Evolutionary conservation across 352 stramenopile genomes (phyloP).

Genomic region (Pythium phragmitis): DNA sequence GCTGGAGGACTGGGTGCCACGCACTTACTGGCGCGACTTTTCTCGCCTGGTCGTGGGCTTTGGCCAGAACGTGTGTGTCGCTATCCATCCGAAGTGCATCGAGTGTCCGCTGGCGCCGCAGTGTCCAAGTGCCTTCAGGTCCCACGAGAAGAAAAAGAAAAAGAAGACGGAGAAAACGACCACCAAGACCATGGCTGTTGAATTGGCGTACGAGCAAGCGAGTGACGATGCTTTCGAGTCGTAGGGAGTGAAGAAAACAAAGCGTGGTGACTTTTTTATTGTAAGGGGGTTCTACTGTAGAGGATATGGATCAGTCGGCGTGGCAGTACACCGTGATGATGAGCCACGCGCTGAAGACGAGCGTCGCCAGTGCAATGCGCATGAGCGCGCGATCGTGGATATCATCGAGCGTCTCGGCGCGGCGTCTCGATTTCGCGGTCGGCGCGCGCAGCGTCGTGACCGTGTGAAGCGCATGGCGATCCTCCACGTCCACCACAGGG

Average conservation of each 20-base stretch:
- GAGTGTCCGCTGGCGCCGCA: constrained; percentile 46
- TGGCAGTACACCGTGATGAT: constrained; percentile 36
- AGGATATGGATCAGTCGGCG: constrained; percentile 7
- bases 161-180: background rate
- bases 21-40: constrained; percentile 51
- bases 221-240: background rate
- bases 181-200: too few relatives aligned
- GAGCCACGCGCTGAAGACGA: constrained; percentile 33
- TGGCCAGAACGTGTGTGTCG: constrained; percentile 60
- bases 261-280: background rate
- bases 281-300: constrained; percentile 1
- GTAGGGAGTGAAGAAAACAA: background rate
- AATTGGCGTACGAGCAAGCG: background rate
- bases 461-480: constrained; percentile 19
- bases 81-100: constrained; percentile 51
- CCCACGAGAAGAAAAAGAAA: background rate
- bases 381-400: constrained; percentile 37
- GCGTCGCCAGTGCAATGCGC: constrained; percentile 35
- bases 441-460: constrained; percentile 24
- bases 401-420: constrained; percentile 37
- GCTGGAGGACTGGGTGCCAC: constrained; percentile 67
- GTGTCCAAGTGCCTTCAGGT: constrained; percentile 54
- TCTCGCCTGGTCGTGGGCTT: constrained; percentile 76
- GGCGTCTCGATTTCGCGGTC: constrained; percentile 24
- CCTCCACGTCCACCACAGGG: constrained; percentile 4